phyloP scores from a whole-genome alignment of 1,139 yeast species.

The Suhomyces terraborum region DNA sequence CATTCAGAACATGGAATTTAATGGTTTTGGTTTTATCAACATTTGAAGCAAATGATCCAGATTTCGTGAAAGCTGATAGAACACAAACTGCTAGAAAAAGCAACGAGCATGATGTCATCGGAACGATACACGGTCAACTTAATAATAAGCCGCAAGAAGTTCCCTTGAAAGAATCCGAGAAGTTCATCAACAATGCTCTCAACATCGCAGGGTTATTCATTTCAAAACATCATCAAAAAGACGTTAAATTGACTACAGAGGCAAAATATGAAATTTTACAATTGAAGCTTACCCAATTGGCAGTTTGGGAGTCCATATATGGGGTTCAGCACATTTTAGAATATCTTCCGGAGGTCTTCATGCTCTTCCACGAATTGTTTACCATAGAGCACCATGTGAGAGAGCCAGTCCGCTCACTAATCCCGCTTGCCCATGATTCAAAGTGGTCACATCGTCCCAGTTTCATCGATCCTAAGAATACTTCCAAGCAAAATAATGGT shows the following conservation, averaged over 20 bases:
- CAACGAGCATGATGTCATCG: slow-evolving; percentile 6
- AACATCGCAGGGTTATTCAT: slow-evolving; percentile 46
- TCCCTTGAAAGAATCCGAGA: slow-evolving; percentile 32
- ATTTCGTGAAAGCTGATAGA: slow-evolving; percentile 15
- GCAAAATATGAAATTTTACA: slow-evolving; percentile 63
- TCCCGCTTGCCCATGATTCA: slow-evolving; percentile 22
- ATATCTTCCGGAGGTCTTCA: slow-evolving; percentile 65
- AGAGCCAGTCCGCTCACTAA: slow-evolving; percentile 7
- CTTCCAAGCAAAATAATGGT: slow-evolving; percentile 1
- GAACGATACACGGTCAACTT: slow-evolving; percentile 2
- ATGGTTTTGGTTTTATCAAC: slow-evolving; percentile 37
- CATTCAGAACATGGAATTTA: slow-evolving; percentile 50
- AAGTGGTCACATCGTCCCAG: slow-evolving; percentile 53
- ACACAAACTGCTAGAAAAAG: neutral
- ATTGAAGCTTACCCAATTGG: slow-evolving; percentile 73
- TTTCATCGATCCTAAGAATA: slow-evolving; percentile 37
- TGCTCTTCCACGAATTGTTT: slow-evolving; percentile 58
- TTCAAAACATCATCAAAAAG: slow-evolving; percentile 32
- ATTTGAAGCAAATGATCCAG: slow-evolving; percentile 31
- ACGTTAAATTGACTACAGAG: slow-evolving; percentile 30
- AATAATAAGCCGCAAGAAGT: neutral
- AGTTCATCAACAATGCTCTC: slow-evolving; percentile 44
- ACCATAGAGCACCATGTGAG: slow-evolving; percentile 27
- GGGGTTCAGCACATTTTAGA: slow-evolving; percentile 67
- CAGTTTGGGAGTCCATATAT: slow-evolving; percentile 63